Conservation (phyloP, 2,329 filamentous ascomycete genomes). For the Lizonia empirigonia region DNA sequence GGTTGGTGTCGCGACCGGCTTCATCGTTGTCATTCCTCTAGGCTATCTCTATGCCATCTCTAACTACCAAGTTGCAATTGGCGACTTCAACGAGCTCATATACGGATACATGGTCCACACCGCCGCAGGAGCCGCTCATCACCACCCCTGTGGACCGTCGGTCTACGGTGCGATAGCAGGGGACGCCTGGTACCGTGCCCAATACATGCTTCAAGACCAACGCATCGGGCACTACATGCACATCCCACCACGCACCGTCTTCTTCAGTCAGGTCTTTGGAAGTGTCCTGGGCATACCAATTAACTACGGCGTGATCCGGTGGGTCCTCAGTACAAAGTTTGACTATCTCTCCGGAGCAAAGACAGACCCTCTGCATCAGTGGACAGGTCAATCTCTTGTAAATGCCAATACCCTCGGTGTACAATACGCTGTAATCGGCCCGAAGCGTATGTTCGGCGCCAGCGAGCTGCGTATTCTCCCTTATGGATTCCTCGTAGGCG, state of each 20-base stretch:
- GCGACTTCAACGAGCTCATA: slow-evolving; percentile 64
- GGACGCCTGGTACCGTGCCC: slow-evolving; percentile 59
- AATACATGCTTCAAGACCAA: slow-evolving; percentile 63
- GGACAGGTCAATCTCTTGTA: slow-evolving; percentile 63
- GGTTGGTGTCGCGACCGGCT: slow-evolving; percentile 61
- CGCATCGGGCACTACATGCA: slow-evolving; percentile 71
- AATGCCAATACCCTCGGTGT: slow-evolving; percentile 61
- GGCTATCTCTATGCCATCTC: slow-evolving; percentile 66
- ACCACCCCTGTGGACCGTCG: slow-evolving; percentile 64
- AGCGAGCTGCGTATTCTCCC: slow-evolving; percentile 57
- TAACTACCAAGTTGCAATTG: slow-evolving; percentile 60
- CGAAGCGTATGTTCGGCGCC: slow-evolving; percentile 56
- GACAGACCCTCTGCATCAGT: slow-evolving; percentile 63
- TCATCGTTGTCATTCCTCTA: slow-evolving; percentile 62
- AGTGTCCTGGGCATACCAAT: slow-evolving; percentile 64
- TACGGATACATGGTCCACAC: slow-evolving; percentile 65
- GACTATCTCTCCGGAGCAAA: slow-evolving; percentile 60
- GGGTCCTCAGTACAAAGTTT: slow-evolving; percentile 63
- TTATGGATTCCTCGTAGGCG: slow-evolving; percentile 61
- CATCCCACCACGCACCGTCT: slow-evolving; percentile 62
- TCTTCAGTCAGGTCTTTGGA: slow-evolving; percentile 67
- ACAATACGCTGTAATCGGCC: slow-evolving; percentile 65
- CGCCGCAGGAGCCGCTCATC: slow-evolving; percentile 51
- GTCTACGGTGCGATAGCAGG: slow-evolving; percentile 65
- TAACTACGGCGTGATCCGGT: slow-evolving; percentile 66